Evolutionary conservation across 208 protist species (phyloP).

Genomic region (Porcisia deanei): DNA sequence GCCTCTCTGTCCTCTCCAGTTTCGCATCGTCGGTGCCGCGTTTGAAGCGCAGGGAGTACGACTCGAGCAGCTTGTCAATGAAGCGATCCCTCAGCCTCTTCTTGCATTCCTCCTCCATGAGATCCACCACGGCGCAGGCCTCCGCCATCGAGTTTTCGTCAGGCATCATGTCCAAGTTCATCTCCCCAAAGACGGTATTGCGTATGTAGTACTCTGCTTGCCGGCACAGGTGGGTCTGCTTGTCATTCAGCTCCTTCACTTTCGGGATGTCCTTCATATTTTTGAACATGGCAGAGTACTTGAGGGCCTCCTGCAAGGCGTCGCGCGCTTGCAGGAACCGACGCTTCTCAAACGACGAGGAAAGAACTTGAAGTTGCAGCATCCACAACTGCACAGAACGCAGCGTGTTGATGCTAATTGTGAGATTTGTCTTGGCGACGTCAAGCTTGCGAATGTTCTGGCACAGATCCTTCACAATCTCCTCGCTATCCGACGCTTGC

Average conservation of each 20-base stretch:
- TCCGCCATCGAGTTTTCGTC: conserved; percentile 83
- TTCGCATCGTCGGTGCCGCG: conserved; percentile 83
- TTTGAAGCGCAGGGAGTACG: conserved; percentile 87
- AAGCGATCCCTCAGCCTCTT: conserved; percentile 85
- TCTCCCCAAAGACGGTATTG: conserved; percentile 81
- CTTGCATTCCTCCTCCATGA: conserved; percentile 77
- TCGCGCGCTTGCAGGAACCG: conserved; percentile 85
- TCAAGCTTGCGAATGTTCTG: conserved; percentile 95
- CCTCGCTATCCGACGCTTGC: conserved; percentile 92
- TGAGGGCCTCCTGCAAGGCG: conserved; percentile 80
- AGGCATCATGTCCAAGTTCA: conserved; percentile 51
- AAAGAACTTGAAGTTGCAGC: conserved; percentile 86
- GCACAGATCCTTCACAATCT: conserved; percentile 94
- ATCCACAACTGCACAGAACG: conserved; percentile 93
- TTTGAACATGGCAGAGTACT: conserved; percentile 84
- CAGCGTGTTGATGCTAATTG: conserved; percentile 90
- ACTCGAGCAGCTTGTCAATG: conserved; percentile 83
- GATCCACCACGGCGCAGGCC: conserved; percentile 88
- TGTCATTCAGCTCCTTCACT: conserved; percentile 87
- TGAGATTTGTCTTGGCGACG: conserved; percentile 95
- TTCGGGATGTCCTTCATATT: conserved; percentile 82
- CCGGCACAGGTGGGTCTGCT: conserved; percentile 76
- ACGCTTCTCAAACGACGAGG: conserved; percentile 71
- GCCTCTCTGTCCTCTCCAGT: conserved; percentile 88
- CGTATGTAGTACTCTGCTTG: conserved; percentile 86